Base-by-base conservation (phyloP, 306 rosid species). In the Vicia faba region DNA sequence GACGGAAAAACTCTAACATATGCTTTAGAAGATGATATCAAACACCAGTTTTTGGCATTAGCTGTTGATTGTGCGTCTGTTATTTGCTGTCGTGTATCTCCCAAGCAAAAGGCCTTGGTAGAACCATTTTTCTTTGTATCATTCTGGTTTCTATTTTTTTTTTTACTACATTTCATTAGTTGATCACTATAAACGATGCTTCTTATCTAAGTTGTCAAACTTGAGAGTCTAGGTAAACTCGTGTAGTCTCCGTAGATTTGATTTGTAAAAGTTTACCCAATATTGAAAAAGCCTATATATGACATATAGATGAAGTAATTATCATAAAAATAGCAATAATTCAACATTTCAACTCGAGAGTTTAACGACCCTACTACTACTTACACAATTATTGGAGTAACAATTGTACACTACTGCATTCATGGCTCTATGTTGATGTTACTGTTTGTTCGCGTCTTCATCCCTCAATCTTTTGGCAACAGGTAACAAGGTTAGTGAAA, bases 11-110 rank as follows among this genome's bases (percentile, higher is more conserved):
- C 99, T 72, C 75, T 95, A 57, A 75, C 87, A 53, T 86, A 90
- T 61, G 86, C 92, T 68, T 82, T 95, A 72, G 89, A 95, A 63
- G 92, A 81, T 70, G 96, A 90, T 63, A 75, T 95, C 80, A 90
- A 95, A 83, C 81, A 75, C 78, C 95, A 83, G 12, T 90, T 95
- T 82, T 84, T 95, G 69, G 97, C 76, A 64, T 80, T 95, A 70
- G 99, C 97, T 61, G 97, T 95, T 76, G 91, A 79, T 69, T 95
- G 99, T 72, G 95, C 99, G 10, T 95, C 99, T 15, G 97, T 90
- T 65, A 95, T 95, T 68, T 95, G 97, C 79, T 95, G 99, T 40
- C 96, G 96, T 26, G 97, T 95, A 69, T 95, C 99, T 66, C 99
- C 99, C 66, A 90, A 79, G 83, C 99, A 95, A 76, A 95, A 95